Evolutionary conservation across 495 filamentous ascomycete genomes (phyloP).

Genomic region (Echria macrotheca): DNA sequence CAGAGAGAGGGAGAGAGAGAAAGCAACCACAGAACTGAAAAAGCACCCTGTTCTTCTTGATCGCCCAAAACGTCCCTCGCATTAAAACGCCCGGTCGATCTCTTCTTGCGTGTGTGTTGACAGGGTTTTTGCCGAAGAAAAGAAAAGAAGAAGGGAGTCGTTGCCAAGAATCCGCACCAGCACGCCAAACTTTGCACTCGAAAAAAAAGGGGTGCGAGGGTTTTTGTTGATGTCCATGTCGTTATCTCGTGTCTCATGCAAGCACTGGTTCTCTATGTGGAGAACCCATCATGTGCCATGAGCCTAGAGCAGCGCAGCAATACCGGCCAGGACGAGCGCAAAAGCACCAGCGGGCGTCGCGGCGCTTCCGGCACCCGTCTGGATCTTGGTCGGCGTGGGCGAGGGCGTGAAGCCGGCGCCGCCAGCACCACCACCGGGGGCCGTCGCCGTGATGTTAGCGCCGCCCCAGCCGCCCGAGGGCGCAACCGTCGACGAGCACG

Average conservation of each 20-base stretch:
- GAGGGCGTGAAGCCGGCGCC: no score
- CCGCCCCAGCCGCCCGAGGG: conserved; percentile 7
- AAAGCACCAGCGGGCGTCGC: conserved; percentile 23
- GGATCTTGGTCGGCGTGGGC: conserved; percentile 13
- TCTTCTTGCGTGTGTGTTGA: no score
- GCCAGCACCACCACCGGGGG: conserved; percentile 5
- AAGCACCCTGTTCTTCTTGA: conserved; percentile 14
- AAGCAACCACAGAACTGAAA: no score
- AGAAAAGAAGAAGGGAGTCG: no score
- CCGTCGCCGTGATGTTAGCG: conserved; percentile 18
- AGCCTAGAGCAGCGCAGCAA: conserved; percentile 33
- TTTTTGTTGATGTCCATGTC: no score
- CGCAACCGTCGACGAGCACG: neutral
- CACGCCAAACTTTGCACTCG: conserved; percentile 30
- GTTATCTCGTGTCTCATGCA: conserved; percentile 35
- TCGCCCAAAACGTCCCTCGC: no score
- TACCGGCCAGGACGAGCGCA: conserved; percentile 20
- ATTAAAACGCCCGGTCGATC: no score
- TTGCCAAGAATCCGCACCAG: no score
- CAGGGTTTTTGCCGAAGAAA: no score
- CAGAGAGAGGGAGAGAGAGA: no score
- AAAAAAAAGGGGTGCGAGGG: conserved; percentile 13
- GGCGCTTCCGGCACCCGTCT: conserved; percentile 17
- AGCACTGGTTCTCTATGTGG: no score
- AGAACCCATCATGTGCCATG: no score